A percentile compares a stretch with the other conserved stretches of the same genome.
These are phyloP conservation scores for Chrysoporthe puriensis DNA, from an alignment of 2,329 filamentous ascomycete genomes.

Conservation along the genomic window DNA sequence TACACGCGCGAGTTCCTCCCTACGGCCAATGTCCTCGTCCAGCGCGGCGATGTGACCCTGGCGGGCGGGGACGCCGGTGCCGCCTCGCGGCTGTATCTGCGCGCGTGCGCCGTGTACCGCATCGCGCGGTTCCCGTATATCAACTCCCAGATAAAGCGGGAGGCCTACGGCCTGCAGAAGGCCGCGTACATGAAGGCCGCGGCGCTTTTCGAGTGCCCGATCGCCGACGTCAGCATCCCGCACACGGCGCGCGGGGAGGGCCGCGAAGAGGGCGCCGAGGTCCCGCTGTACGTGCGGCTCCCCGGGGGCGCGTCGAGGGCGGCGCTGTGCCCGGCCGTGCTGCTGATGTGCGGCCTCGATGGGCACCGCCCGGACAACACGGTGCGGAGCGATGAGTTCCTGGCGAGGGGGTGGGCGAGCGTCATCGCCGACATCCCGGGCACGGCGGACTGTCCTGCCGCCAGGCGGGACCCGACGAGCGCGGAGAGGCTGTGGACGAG, in stretches of 20 bases:
- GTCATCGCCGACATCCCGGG: constrained; percentile 69
- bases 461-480: constrained; percentile 60
- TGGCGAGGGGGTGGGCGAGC: constrained; percentile 64
- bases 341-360: constrained; percentile 54
- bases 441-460: constrained; percentile 69
- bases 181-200: constrained; percentile 62
- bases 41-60: constrained; percentile 55
- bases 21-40: constrained; percentile 59
- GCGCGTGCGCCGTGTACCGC: constrained; percentile 72
- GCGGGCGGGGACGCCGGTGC: constrained; percentile 51
- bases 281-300: constrained; percentile 69
- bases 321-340: constrained; percentile 48
- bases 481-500: constrained; percentile 66
- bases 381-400: constrained; percentile 62
- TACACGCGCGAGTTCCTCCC: constrained; percentile 69
- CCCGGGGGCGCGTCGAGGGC: constrained; percentile 45
- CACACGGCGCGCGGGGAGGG: constrained; percentile 51
- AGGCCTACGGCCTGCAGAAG: constrained; percentile 70
- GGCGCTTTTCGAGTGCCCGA: constrained; percentile 56
- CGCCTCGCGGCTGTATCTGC: constrained; percentile 62
- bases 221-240: constrained; percentile 65
- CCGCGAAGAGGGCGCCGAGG: constrained; percentile 54
- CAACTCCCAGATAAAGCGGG: constrained; percentile 54
- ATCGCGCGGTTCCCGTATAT: constrained; percentile 72
- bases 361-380: constrained; percentile 68